Percentiles rank a stretch among this genome's conserved stretches.
Evolutionary conservation across 2,329 filamentous ascomycete species (phyloP).

Genomic region (Volutella citrinella): DNA sequence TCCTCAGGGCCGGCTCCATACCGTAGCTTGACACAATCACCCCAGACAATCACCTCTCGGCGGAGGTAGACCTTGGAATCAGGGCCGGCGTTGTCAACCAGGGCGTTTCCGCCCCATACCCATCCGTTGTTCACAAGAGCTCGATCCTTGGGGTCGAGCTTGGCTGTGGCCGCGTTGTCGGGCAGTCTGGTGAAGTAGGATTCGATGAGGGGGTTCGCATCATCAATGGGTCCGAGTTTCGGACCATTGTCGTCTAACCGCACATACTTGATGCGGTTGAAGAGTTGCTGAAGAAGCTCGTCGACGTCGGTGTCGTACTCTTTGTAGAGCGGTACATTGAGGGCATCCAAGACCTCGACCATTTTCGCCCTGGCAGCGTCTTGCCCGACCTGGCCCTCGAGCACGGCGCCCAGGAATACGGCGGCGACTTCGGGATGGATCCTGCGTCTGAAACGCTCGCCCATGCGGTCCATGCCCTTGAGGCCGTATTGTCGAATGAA

Average conservation of each 20-base stretch:
- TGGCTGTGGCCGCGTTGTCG: slow-evolving; percentile 70
- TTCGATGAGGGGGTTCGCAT: slow-evolving; percentile 80
- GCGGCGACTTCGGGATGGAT: slow-evolving; percentile 70
- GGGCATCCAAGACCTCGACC: slow-evolving; percentile 67
- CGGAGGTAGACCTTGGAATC: slow-evolving; percentile 90
- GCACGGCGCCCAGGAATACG: slow-evolving; percentile 39
- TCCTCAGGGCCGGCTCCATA: slow-evolving; percentile 80
- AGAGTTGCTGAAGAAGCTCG: slow-evolving; percentile 85
- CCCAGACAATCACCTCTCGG: slow-evolving; percentile 96
- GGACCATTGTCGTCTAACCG: slow-evolving; percentile 91
- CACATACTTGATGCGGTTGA: slow-evolving; percentile 92
- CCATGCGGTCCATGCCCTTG: slow-evolving; percentile 68
- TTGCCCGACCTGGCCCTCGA: slow-evolving; percentile 60
- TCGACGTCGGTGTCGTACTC: slow-evolving; percentile 85
- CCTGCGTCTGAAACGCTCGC: slow-evolving; percentile 72
- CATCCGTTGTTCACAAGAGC: slow-evolving; percentile 94
- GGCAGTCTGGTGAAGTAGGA: slow-evolving; percentile 92
- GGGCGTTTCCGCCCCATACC: slow-evolving; percentile 96
- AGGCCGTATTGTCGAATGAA: slow-evolving; percentile 70
- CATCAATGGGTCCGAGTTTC: slow-evolving; percentile 74
- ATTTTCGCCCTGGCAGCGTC: slow-evolving; percentile 54
- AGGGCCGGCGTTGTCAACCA: slow-evolving; percentile 89
- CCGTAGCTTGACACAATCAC: slow-evolving; percentile 94
- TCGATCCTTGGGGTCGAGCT: slow-evolving; percentile 72
- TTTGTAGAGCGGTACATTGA: slow-evolving; percentile 85